phyloP scores from a whole-genome alignment of 371 early-diverging fungal genomes.

The Rhizopus stolonifer region DNA sequence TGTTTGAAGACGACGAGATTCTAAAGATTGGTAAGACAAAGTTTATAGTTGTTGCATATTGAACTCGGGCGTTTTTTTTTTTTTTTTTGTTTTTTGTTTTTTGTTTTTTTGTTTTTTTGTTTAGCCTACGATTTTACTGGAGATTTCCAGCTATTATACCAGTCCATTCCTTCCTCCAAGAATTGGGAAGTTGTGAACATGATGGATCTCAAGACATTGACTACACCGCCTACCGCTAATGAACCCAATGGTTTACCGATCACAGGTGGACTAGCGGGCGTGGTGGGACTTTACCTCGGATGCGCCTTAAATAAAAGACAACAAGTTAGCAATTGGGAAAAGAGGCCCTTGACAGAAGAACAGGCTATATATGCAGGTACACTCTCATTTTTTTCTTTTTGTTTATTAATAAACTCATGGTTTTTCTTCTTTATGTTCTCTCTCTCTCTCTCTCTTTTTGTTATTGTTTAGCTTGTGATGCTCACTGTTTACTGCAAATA shows the following conservation, averaged over 20 bases:
- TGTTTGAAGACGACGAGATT: slow-evolving; percentile 30
- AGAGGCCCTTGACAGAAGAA: slow-evolving; percentile 38
- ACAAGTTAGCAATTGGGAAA: slow-evolving; percentile 52
- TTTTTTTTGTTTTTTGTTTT: too few relatives aligned
- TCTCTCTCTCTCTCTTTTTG: neutral
- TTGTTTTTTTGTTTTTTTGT: neutral
- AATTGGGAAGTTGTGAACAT: slow-evolving; percentile 23
- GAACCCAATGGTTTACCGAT: slow-evolving; percentile 11
- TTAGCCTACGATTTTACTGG: slow-evolving; percentile 47
- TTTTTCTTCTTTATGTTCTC: neutral
- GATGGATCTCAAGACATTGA: slow-evolving; percentile 32
- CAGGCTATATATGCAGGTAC: slow-evolving; percentile 40
- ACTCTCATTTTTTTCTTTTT: neutral
- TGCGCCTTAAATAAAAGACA: slow-evolving; percentile 44
- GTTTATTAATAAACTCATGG: neutral
- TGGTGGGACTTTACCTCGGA: slow-evolving; percentile 28
- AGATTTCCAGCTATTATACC: slow-evolving; percentile 32
- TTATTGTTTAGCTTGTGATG: slow-evolving; percentile 27
- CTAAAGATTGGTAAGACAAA: slow-evolving; percentile 33
- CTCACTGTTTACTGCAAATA: slow-evolving; percentile 34
- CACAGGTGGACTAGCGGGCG: slow-evolving; percentile 39
- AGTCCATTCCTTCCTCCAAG: slow-evolving; percentile 33
- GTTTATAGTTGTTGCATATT: too few relatives aligned
- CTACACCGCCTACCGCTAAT: neutral
- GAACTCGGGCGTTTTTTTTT: too few relatives aligned